These are phyloP conservation scores for Emydomyces testavorans DNA, from an alignment of 2,329 filamentous ascomycete genomes.

Conservation along the genomic window DNA sequence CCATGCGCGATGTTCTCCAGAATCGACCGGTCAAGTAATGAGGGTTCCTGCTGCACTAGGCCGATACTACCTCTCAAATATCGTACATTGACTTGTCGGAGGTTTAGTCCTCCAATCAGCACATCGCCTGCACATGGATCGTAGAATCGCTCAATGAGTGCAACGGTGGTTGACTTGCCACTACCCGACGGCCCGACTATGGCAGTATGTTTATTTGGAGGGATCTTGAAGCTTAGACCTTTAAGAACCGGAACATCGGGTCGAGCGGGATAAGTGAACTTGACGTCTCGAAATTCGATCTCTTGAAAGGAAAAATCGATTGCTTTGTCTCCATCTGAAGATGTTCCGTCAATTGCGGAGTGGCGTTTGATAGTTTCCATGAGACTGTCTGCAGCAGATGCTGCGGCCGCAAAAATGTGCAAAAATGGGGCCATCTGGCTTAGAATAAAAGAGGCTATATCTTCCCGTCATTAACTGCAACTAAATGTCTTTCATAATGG, in stretches of 20 bases:
- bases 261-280: slow-evolving; percentile 28
- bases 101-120: slow-evolving; percentile 22
- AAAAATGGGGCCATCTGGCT: slow-evolving; percentile 32
- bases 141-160: slow-evolving; percentile 30
- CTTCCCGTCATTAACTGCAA: background rate
- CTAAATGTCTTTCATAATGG: background rate
- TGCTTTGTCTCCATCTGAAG: slow-evolving; percentile 23
- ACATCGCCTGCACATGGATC: slow-evolving; percentile 27
- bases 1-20: slow-evolving; percentile 45
- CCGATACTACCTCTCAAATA: slow-evolving; percentile 28
- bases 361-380: slow-evolving; percentile 15
- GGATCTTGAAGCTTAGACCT: slow-evolving; percentile 25
- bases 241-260: slow-evolving; percentile 28
- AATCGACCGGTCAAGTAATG: slow-evolving; percentile 41
- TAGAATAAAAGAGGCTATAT: slow-evolving; percentile 27
- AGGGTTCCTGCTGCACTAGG: slow-evolving; percentile 43
- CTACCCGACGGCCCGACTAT: slow-evolving; percentile 43
- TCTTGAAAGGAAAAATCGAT: slow-evolving; percentile 40
- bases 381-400: slow-evolving; percentile 14
- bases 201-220: slow-evolving; percentile 30
- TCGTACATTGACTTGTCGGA: slow-evolving; percentile 27
- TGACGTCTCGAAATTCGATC: slow-evolving; percentile 21
- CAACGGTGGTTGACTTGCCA: slow-evolving; percentile 41
- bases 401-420: slow-evolving; percentile 18
- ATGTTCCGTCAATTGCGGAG: slow-evolving; percentile 17